These are phyloP conservation scores for Candolleomyces eurysporus DNA, from an alignment of 768 basidiomycete genomes.

Conservation along the genomic window DNA sequence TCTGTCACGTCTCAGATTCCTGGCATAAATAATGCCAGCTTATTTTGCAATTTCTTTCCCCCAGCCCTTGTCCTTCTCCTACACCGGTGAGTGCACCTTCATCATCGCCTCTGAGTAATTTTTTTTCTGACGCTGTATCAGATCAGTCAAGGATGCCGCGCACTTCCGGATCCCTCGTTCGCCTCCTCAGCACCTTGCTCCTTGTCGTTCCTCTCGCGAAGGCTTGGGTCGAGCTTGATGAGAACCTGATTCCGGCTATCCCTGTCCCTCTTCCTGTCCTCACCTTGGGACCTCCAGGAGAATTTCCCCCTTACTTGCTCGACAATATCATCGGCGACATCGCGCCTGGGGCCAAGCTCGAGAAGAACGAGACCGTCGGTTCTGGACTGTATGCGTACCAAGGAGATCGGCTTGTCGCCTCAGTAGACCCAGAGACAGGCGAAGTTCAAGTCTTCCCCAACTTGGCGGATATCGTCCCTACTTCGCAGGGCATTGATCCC, in stretches of 20 bases:
- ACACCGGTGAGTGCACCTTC: too few relatives aligned
- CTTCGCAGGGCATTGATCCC: not conserved
- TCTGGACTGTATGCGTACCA: constrained; percentile 1
- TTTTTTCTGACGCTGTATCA: too few relatives aligned
- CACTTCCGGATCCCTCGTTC: not conserved
- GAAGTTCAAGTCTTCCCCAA: constrained; percentile 10
- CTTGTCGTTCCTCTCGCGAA: not conserved
- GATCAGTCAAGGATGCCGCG: too few relatives aligned
- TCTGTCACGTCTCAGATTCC: too few relatives aligned
- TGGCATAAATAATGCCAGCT: too few relatives aligned
- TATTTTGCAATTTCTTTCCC: too few relatives aligned
- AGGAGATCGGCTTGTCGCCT: constrained; percentile 8
- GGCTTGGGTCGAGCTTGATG: constrained; percentile 5
- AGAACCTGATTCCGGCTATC: not conserved
- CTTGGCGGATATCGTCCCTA: not conserved
- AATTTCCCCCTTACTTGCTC: not conserved
- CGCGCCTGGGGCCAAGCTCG: not conserved
- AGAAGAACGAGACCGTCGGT: constrained; percentile 3
- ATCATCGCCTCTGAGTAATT: too few relatives aligned
- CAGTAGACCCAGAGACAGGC: constrained; percentile 5
- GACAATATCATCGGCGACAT: not conserved
- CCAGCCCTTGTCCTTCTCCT: too few relatives aligned
- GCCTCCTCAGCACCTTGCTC: not conserved
- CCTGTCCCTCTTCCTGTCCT: constrained; percentile 1
- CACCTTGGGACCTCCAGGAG: constrained; percentile 1